Evolutionary conservation across 225 moss, liverwort and hornwort species (phyloP).

Genomic region (Pseudisothecium myosuroides): DNA sequence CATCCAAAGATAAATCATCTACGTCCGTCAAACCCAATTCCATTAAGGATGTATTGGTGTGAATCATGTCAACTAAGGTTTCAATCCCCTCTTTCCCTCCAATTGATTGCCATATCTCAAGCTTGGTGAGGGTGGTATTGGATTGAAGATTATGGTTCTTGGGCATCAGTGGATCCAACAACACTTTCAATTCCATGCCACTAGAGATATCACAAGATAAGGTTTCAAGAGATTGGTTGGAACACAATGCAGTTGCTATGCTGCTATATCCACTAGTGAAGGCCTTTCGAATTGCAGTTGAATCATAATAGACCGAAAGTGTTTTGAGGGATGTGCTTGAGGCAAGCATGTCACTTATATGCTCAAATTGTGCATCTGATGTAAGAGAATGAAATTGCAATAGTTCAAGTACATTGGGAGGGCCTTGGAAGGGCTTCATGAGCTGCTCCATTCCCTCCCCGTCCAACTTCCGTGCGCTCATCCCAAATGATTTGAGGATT

Average conservation of each 20-base stretch:
- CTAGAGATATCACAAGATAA: not conserved
- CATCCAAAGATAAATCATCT: not conserved
- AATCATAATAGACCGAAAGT: accelerated
- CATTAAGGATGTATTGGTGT: not conserved
- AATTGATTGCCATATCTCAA: accelerated
- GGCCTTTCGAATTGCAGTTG: accelerated
- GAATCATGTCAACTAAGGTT: not conserved
- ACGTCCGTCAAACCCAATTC: accelerated
- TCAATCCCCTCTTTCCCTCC: not conserved
- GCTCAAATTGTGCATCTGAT: too few relatives aligned
- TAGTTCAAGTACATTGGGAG: too few relatives aligned
- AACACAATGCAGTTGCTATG: not conserved
- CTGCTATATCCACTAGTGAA: accelerated
- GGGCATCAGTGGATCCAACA: not conserved
- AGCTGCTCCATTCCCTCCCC: too few relatives aligned
- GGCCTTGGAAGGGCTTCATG: too few relatives aligned
- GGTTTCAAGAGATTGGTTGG: not conserved
- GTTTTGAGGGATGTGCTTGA: too few relatives aligned
- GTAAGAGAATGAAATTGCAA: too few relatives aligned
- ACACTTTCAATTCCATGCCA: not conserved
- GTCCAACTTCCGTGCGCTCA: too few relatives aligned
- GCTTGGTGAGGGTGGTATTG: not conserved
- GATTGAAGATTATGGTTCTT: not conserved
- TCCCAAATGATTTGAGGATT: too few relatives aligned
- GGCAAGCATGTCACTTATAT: too few relatives aligned